Evolutionary conservation across 495 filamentous ascomycete genomes (phyloP).

Genomic region (Alectoria sarmentosa): DNA sequence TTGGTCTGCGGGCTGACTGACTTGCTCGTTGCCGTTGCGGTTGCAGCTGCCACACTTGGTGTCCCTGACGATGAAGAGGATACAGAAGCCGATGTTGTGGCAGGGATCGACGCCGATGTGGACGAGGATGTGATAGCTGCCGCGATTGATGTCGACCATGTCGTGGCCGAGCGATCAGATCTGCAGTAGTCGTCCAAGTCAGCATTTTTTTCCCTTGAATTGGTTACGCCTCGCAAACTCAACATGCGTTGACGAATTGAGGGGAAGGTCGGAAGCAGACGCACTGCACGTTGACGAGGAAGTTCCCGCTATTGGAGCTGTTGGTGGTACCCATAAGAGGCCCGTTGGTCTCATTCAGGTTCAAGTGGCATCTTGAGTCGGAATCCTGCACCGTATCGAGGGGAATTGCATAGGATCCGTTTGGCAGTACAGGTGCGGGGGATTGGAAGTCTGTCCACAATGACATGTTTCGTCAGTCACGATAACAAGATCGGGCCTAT

Average conservation of each 20-base stretch:
- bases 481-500: not conserved
- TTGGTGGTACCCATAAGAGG: not conserved
- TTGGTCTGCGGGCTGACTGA: not conserved
- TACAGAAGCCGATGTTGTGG: not conserved
- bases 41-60: not conserved
- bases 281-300: conserved; percentile 1
- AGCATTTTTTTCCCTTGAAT: not conserved
- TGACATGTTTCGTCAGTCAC: not conserved
- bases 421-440: not conserved
- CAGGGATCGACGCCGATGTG: not conserved
- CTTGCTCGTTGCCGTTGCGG: not conserved
- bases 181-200: not conserved
- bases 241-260: not conserved
- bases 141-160: not conserved
- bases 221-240: not conserved
- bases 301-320: conserved; percentile 1
- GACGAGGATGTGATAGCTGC: not conserved
- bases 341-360: not conserved
- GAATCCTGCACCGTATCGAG: not conserved
- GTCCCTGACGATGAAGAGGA: not conserved
- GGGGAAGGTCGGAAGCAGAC: not conserved
- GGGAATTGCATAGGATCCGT: not conserved
- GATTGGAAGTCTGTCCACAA: conserved; percentile 1
- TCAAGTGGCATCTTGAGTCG: not conserved
- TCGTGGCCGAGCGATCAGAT: not conserved